Evolutionary conservation across 768 basidiomycete genomes (phyloP).

Genomic region (Suillus spraguei): DNA sequence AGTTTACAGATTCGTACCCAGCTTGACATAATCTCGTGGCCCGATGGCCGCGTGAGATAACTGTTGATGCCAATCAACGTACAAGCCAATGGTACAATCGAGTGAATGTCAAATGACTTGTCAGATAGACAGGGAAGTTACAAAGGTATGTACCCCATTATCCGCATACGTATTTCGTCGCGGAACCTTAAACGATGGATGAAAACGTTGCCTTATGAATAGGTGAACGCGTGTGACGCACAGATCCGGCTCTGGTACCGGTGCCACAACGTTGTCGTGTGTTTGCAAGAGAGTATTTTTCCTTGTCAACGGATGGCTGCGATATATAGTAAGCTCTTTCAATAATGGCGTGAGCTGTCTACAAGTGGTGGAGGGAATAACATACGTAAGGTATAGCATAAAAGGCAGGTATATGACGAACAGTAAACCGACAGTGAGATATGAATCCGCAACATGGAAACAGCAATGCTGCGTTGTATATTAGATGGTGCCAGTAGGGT

Average conservation of each 20-base stretch:
- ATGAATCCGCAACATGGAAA: slow-evolving; percentile 4
- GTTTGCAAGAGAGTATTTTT: neutral
- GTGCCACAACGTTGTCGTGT: neutral
- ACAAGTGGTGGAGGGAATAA: slow-evolving; percentile 4
- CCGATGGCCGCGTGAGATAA: slow-evolving; percentile 6
- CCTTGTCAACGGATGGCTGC: neutral
- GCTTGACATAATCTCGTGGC: neutral
- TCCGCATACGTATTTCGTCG: neutral
- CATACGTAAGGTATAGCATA: slow-evolving; percentile 31
- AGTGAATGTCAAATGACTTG: neutral
- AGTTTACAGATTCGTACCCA: neutral
- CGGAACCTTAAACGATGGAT: slow-evolving; percentile 3
- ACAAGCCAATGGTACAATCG: neutral
- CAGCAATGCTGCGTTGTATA: slow-evolving; percentile 25
- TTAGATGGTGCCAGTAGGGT: slow-evolving; percentile 70
- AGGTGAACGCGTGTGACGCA: slow-evolving; percentile 1
- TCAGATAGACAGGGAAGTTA: slow-evolving; percentile 5
- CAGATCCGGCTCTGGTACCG: neutral
- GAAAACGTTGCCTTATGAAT: neutral
- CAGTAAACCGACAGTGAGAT: slow-evolving; percentile 19
- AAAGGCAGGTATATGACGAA: slow-evolving; percentile 21
- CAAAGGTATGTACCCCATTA: neutral
- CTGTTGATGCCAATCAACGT: neutral
- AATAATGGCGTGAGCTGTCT: slow-evolving; percentile 3
- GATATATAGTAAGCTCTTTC: neutral